phyloP scores from a whole-genome alignment of 2,329 filamentous ascomycete species.

The Pestalotiopsis sp. region DNA sequence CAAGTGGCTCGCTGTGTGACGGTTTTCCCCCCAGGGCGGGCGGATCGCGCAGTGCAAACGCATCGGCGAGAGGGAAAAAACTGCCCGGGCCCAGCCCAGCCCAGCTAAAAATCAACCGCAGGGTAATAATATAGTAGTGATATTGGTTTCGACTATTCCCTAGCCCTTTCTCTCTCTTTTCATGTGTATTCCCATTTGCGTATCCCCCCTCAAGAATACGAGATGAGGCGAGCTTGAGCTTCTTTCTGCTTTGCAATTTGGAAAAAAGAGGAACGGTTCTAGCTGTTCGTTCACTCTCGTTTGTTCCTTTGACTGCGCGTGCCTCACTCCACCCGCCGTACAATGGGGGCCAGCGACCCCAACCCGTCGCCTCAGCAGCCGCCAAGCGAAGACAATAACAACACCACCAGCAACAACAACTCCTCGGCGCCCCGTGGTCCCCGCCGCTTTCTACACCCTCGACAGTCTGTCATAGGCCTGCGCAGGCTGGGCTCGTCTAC shows the following conservation, averaged over 20 bases:
- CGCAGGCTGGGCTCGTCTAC: neutral
- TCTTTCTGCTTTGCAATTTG: neutral
- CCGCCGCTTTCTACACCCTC: neutral
- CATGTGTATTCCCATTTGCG: neutral
- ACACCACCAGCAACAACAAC: neutral
- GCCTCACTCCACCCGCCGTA: neutral
- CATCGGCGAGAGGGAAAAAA: neutral
- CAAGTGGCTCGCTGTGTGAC: neutral
- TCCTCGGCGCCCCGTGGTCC: neutral
- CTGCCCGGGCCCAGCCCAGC: neutral
- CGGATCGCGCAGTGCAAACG: neutral
- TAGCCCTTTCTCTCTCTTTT: neutral
- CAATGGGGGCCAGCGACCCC: neutral
- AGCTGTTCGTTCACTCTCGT: neutral
- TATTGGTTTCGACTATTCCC: neutral
- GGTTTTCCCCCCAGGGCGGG: neutral
- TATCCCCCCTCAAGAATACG: neutral
- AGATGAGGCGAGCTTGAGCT: neutral
- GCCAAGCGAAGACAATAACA: neutral
- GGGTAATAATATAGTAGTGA: neutral
- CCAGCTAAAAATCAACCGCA: no score
- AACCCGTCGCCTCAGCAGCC: neutral
- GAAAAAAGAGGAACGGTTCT: neutral
- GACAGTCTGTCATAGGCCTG: conserved; percentile 6
- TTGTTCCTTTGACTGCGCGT: neutral